phyloP scores from a whole-genome alignment of 305 asterid species.

The Fraxinus baroniana region DNA sequence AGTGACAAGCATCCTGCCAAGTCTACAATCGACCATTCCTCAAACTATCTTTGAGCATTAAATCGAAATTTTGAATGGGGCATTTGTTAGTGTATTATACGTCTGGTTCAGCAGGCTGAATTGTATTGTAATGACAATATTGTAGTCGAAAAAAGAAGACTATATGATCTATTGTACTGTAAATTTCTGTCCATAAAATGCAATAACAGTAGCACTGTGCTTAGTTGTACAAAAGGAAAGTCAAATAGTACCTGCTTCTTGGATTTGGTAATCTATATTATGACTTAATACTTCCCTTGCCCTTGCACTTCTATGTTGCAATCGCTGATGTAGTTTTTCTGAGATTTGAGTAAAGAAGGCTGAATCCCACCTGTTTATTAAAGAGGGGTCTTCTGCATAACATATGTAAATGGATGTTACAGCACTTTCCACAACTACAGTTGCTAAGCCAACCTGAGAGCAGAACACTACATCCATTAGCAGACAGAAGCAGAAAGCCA shows the following conservation, averaged over 20 bases:
- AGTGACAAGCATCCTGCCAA: neutral
- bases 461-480: neutral
- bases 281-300: conserved; percentile 51
- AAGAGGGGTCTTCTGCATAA: conserved; percentile 85
- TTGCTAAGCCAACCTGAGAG: conserved; percentile 82
- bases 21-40: neutral
- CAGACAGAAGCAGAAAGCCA: neutral
- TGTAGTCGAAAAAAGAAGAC: neutral
- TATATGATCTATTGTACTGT: neutral
- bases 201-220: conserved; percentile 9
- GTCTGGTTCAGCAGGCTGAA: neutral
- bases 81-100: neutral
- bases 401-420: conserved; percentile 94
- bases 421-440: conserved; percentile 95
- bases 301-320: conserved; percentile 89
- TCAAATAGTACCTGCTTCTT: conserved; percentile 49
- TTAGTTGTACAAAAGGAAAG: conserved; percentile 2
- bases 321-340: conserved; percentile 79
- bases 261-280: conserved; percentile 58
- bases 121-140: neutral
- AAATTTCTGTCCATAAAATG: conserved; percentile 11
- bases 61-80: neutral
- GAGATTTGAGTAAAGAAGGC: conserved; percentile 73
- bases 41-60: neutral
- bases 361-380: conserved; percentile 79